Percentiles rank a stretch among this genome's conserved stretches.
Evolutionary conservation across 1,284 basidiomycete species (phyloP).

Genomic region (Salmacisia buchloeana): DNA sequence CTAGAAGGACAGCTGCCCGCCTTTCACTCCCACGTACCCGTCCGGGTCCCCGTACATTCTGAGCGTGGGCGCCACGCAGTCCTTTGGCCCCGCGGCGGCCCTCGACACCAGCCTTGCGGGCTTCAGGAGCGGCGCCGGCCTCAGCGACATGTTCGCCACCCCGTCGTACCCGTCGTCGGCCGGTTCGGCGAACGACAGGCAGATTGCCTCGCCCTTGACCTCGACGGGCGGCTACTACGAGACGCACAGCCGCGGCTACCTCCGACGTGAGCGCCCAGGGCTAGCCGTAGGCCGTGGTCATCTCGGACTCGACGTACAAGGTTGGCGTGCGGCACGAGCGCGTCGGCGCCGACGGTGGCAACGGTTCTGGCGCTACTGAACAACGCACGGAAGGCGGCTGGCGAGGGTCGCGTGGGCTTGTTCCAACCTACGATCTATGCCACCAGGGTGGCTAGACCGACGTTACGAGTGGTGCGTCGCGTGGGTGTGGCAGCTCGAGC

Average conservation of each 20-base stretch:
- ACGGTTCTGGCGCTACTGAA: conserved; percentile 61
- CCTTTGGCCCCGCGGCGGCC: conserved; percentile 9
- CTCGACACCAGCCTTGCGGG: conserved; percentile 9
- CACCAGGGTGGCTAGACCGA: conserved; percentile 54
- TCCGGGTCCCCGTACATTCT: conserved; percentile 17
- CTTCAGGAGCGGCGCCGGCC: conserved; percentile 16
- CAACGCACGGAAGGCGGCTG: conserved; percentile 52
- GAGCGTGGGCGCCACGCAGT: conserved; percentile 19
- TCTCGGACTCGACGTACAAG: conserved; percentile 43
- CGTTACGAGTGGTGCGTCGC: conserved; percentile 54
- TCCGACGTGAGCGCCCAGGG: conserved; percentile 20
- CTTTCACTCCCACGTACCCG: conserved; percentile 15
- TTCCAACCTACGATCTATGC: conserved; percentile 56
- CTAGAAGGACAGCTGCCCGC: not conserved
- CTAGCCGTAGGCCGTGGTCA: conserved; percentile 2
- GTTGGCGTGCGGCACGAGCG: conserved; percentile 58
- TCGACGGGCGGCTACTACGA: conserved; percentile 12
- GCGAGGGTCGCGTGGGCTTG: conserved; percentile 56
- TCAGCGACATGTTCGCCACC: conserved; percentile 9
- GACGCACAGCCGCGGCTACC: conserved; percentile 10
- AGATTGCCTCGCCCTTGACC: not conserved
- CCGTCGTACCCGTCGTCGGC: conserved; percentile 12
- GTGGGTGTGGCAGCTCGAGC: conserved; percentile 26
- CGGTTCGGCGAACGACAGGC: conserved; percentile 9
- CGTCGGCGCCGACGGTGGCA: conserved; percentile 57